Evolutionary conservation across 2,329 filamentous ascomycete genomes (phyloP), one percentile per base, ranked within the genome.

Genomic region (Colletotrichum spinosum): DNA sequence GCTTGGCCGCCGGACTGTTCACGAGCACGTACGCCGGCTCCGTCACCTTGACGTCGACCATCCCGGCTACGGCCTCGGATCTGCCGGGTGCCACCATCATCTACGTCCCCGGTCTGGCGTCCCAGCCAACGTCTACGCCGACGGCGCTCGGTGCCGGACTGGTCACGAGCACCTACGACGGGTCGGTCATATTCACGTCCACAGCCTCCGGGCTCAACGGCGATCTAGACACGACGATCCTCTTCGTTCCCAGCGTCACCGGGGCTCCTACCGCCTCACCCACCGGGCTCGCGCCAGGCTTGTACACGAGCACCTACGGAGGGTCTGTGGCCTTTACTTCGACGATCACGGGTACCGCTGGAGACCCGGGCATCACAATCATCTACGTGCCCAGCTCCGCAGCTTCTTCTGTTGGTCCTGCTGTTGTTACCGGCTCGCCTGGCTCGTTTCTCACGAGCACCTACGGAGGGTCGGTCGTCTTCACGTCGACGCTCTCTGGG

Each of bases 391-490:
- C 61, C 12, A 55, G 42, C 37, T 42, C 33, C 11, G 41, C 37
- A 13, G 56, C 12, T 12, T 35, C 33, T 11, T 34, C 44, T 6
- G 25, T 39, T 17, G 56, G 9, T 12, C 39, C 33, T 11, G 35
- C 44, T 6, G 25, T 39, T 6, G 25, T 39, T n/a, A 41, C 35
- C 6, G 15, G 44, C 6, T 33, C 35, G 9, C 50, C 35, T 10
- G 61, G 50, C 15, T 56, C 44, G 2, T 17, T 65, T 34, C 39
- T 60, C 38, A 65, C 61, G 15, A 65, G 61, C 50, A 44, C 41
- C 38, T 65, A 65, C 39, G 44, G 12, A 9, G 61, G 61, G 13
- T 60, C 55, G 2, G 49, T 60, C n/a, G 42, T 49, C 7, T 59
- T 58, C 17, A 63, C 60, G 6, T 59, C 60, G 2, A 46, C 39